Evolutionary conservation across 306 rosid genomes (phyloP), one percentile per base, ranked within the genome.

Genomic region (Dicorynia guianensis): DNA sequence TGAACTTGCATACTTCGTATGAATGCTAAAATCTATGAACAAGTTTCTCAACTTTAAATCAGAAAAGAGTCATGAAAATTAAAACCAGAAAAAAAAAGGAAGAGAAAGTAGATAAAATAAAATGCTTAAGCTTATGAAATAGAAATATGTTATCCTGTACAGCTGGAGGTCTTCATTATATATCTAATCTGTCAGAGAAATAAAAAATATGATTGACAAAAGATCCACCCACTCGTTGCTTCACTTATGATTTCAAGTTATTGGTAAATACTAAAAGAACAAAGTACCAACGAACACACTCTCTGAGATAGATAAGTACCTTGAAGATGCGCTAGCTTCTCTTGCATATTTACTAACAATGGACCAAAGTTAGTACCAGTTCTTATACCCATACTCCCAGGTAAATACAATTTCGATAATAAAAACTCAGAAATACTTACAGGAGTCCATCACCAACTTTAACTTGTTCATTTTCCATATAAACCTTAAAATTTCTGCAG

Each of bases 401-500:
- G 14, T 42, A 25, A 2, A 9, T 6, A 4, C 60, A 76, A 34
- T 63, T 13, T 18, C 69, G 34, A 69, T 69, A 42, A 14, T 34
- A 64, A 19, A 18, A 49, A 61, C 12, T 11, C 47, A 39, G 30
- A 36, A 38, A 43, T 5, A 72, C 85, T 57, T 75, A 90, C 96
- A 46, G 53, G 73, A 66, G 39, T 35, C 57, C 76, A 55, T 86
- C 81, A 12, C 78, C 91, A 42, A 54, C 63, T 72, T 87, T 25
- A 25, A 25, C 30, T 25, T 25, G 20, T 67, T 81, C 88, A 47
- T 46, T 80, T 68, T 89, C 96, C 3, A 82, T 33, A 75, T 75
- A 87, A 36, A 90, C 83, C 86, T 87, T 90, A 44, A 88, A 87
- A 67, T 15, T 75, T 65, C 75, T 68, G 14, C 69, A 62, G 59